Conservation (phyloP, 108 stramenopile species). For the Cyclostephanos tholiformis region DNA sequence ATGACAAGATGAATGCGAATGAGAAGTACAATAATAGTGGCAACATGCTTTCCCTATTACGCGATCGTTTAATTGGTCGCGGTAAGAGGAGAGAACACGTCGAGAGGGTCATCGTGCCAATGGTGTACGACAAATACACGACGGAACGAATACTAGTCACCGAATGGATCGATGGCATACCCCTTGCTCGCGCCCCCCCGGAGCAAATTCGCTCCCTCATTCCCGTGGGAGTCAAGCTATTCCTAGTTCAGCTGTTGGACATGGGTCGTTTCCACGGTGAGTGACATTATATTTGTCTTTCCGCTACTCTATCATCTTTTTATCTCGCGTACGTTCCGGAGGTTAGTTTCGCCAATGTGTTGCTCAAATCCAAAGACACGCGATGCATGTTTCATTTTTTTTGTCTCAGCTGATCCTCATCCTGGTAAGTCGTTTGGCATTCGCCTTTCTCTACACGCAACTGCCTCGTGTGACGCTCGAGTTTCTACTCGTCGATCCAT, state of each 20-base stretch:
- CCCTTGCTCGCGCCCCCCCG: slow-evolving; percentile 60
- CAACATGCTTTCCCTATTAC: background rate
- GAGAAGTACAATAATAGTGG: background rate
- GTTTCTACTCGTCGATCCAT: background rate
- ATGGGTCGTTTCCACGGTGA: slow-evolving; percentile 77
- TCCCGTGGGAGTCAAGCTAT: slow-evolving; percentile 86
- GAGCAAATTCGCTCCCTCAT: slow-evolving; percentile 71
- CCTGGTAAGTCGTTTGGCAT: slow-evolving; percentile 24
- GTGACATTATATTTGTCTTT: background rate
- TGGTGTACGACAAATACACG: slow-evolving; percentile 42
- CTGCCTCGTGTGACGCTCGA: background rate
- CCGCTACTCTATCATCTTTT: no score
- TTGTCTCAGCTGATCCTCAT: slow-evolving; percentile 66
- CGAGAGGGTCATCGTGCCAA: slow-evolving; percentile 47
- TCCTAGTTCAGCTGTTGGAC: slow-evolving; percentile 85
- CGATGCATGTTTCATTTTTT: background rate
- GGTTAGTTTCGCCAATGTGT: background rate
- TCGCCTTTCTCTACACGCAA: background rate
- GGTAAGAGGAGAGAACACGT: background rate
- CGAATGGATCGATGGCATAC: slow-evolving; percentile 81
- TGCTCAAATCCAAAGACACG: background rate
- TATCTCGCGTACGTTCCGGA: no score
- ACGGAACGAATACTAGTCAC: slow-evolving; percentile 47
- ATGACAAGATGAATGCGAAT: background rate
- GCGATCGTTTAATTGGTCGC: background rate